Base-by-base conservation (phyloP, 2,329 filamentous ascomycete genomes). In the Penicillium sp. region DNA sequence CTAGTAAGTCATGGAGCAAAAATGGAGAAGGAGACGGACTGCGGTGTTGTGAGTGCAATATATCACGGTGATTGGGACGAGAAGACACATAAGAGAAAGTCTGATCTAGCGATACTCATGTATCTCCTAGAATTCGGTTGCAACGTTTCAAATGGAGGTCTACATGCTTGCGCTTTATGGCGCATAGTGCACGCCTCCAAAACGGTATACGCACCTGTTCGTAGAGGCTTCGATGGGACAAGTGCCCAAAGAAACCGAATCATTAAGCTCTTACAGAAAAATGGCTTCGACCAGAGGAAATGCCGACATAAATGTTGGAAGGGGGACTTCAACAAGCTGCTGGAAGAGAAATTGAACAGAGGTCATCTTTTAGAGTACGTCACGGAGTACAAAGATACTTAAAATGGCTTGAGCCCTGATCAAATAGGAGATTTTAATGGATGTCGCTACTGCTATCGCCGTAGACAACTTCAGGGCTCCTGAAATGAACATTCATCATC, bases 141-240 rank as follows among this genome's bases (percentile, higher is more conserved):
- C 21, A 55, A 55, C 6, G 53, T 55, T 47, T 23, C 53, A 55
- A 49, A 49, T 55, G 53, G 35, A 21, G 35, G 23, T 16, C 28
- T 55, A 1, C 53, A 49, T 49, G 53, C 46, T 35, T 55, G 53
- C 26, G 53, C 46, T 43, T 40, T 55, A 14, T 55, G 53, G 53
- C n/a, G 8, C 33, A 24, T 26, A 46, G 43, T 11, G 33, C 30
- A 35, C 3, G 30, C 30, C 30, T 35, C 30, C 16, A 16, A 14
- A 35, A 35, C 30, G 11, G 30, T 16, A 42, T 26, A 33, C 11
- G 30, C 26, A 48, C 21, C 26, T 23, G 26, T 33, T 20, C n/a
- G 8, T 11, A 18, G 24, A 33, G 47, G 26, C n/a, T 3, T 24
- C 4, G 23, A 24, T 20, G 26, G 20, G 30, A 47, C 46, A 30